phyloP scores from a whole-genome alignment of 225 moss, liverwort and hornwort species.

The Pseudoscleropodium purum region DNA sequence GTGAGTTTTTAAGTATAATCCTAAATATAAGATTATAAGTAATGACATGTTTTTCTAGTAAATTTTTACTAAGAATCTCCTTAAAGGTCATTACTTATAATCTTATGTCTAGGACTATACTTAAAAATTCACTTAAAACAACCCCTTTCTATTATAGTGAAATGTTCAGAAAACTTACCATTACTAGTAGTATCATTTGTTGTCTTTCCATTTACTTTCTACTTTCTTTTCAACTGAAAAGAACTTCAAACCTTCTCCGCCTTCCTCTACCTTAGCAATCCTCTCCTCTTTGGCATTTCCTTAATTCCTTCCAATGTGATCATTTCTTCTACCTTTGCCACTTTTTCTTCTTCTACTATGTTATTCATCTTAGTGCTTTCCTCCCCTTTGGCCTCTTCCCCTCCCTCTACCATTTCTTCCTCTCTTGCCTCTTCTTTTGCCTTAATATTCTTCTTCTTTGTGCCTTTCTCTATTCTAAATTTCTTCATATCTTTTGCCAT shows the following conservation, averaged over 20 bases:
- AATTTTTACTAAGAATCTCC: too few relatives aligned
- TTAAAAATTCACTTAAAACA: too few relatives aligned
- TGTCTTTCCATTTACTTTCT: not conserved
- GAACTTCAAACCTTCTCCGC: not conserved
- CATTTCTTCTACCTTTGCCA: rapidly evolving
- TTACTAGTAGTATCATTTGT: not conserved
- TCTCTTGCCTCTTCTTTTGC: not conserved
- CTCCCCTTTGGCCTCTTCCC: not conserved
- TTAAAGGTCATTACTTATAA: too few relatives aligned
- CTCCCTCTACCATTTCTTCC: rapidly evolving
- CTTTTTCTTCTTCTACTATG: rapidly evolving
- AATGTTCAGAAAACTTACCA: not conserved
- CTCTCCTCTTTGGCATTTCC: not conserved
- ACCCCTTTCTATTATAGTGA: too few relatives aligned
- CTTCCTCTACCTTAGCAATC: not conserved
- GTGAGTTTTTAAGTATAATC: too few relatives aligned
- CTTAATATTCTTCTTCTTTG: too few relatives aligned
- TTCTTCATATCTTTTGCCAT: not conserved
- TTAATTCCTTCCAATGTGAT: not conserved
- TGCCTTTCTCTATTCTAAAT: not conserved
- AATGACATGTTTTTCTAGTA: too few relatives aligned
- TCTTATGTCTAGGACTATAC: too few relatives aligned
- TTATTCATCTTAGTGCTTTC: not conserved
- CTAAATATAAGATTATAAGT: too few relatives aligned
- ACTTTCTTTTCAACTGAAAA: not conserved